These are phyloP conservation scores for Zasmidium angulare DNA, from an alignment of 2,329 filamentous ascomycete genomes.

Conservation along the genomic window DNA sequence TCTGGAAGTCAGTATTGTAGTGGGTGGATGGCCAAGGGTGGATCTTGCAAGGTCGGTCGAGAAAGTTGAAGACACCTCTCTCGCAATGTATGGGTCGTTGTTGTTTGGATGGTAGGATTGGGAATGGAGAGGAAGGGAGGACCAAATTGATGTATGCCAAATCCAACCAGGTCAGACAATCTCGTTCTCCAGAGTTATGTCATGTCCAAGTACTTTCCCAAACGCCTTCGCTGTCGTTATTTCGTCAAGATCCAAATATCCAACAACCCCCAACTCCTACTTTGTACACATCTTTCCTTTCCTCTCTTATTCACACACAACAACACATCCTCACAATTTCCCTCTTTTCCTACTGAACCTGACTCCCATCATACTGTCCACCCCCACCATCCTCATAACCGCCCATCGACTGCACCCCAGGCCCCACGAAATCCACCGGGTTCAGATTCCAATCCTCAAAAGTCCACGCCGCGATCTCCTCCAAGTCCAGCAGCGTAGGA, in stretches of 20 bases:
- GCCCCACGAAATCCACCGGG: slow-evolving; percentile 17
- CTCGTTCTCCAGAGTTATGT: neutral
- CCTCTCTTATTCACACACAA: neutral
- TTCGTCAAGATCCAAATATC: neutral
- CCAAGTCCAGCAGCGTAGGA: slow-evolving; percentile 24
- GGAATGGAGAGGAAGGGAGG: no score
- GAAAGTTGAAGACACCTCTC: no score
- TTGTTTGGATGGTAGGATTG: no score
- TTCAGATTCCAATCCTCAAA: slow-evolving; percentile 33
- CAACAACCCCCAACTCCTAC: neutral
- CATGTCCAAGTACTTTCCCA: neutral
- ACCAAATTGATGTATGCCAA: no score
- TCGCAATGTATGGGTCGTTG: no score
- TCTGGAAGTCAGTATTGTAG: no score
- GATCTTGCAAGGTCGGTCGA: no score
- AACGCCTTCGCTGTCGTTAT: neutral
- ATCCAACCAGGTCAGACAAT: neutral
- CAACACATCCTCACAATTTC: neutral
- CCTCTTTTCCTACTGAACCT: no score
- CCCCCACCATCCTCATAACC: neutral
- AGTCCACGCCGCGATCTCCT: slow-evolving; percentile 34
- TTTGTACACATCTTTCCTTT: no score
- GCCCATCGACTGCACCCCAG: neutral
- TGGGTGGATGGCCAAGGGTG: no score
- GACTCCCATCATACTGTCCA: slow-evolving; percentile 1